These are phyloP conservation scores for Prorocentrum cordatum DNA, from an alignment of 169 alveolate species.

Conservation along the genomic window DNA sequence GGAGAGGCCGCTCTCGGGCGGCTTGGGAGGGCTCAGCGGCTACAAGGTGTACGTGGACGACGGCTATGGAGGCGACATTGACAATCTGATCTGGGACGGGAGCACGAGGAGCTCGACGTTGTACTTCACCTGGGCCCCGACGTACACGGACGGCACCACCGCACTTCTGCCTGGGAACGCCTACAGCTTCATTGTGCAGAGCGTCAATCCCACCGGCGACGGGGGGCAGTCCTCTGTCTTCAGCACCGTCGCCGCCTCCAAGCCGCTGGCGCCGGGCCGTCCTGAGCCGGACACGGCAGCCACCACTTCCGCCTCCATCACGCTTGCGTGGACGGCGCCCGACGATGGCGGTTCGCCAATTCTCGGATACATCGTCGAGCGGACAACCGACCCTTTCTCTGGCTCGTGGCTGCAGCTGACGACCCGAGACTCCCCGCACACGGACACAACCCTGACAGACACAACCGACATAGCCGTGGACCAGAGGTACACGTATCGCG, in stretches of 20 bases:
- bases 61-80: slow-evolving; percentile 57
- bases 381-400: not conserved
- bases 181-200: slow-evolving; percentile 38
- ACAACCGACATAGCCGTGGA: too few relatives aligned
- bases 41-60: slow-evolving; percentile 70
- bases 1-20: slow-evolving; percentile 39
- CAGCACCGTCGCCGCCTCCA: slow-evolving; percentile 66
- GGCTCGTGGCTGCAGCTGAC: too few relatives aligned
- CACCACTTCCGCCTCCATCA: slow-evolving; percentile 5
- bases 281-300: slow-evolving; percentile 9
- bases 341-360: slow-evolving; percentile 50
- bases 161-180: slow-evolving; percentile 68
- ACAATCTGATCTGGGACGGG: slow-evolving; percentile 67
- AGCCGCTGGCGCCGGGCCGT: slow-evolving; percentile 67
- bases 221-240: slow-evolving; percentile 22
- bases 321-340: slow-evolving; percentile 63
- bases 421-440: too few relatives aligned
- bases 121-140: slow-evolving; percentile 53
- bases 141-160: slow-evolving; percentile 36
- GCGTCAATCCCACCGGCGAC: slow-evolving; percentile 69
- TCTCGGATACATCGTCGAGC: slow-evolving; percentile 66
- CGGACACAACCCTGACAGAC: too few relatives aligned
- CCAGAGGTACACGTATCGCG: slow-evolving; percentile 34
- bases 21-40: slow-evolving; percentile 58
- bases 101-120: slow-evolving; percentile 21